Evolutionary conservation across 2,329 filamentous ascomycete species (phyloP), one percentile per base, ranked within the genome.

Genomic region (Epichloe festucae): DNA sequence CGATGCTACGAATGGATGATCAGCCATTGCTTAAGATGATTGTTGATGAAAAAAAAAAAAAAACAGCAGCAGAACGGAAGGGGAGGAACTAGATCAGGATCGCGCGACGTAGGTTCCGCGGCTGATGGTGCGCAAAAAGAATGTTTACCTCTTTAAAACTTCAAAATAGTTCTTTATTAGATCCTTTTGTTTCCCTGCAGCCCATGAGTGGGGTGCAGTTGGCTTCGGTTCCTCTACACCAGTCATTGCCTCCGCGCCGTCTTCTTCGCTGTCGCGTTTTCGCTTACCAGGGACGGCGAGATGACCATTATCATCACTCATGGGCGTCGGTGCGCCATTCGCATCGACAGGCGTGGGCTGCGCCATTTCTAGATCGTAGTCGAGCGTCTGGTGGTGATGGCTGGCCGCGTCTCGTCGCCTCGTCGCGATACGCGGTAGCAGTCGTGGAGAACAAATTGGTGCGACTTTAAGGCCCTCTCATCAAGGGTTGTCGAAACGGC

Each of bases 211-310:
- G 54, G 56, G 44, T 52, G 52, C 51, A 52, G 53, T 52, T 48
- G 58, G 53, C 52, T 62, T 63, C 52, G 55, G 53, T 44, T 60
- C 58, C 17, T 64, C 58, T 14, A 52, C 55, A n/a, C 55, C 55
- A n/a, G 42, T 55, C 58, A 64, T 65, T 53, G 58, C 57, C 17
- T 60, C 62, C 27, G 60, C 61, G 21, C 65, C 62, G 52, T 71
- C 71, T 57, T 73, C 70, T 53, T 62, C 68, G 48, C 67, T 65
- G 59, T 79, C 76, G 72, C 78, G 78, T 69, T 82, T 82, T 64
- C 79, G 72, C 69, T 82, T 82, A 53, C 68, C 68, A 27, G 71
- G 64, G 36, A 70, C 59, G 50, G 63, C 61, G 48, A 65, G 59
- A 49, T 63, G 64, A 44, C 59, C 60, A 53, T 62, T 57, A 39